Percentiles rank a stretch among this genome's conserved stretches.
phyloP scores from a whole-genome alignment of 768 basidiomycete species.

The Megacollybia marginata region DNA sequence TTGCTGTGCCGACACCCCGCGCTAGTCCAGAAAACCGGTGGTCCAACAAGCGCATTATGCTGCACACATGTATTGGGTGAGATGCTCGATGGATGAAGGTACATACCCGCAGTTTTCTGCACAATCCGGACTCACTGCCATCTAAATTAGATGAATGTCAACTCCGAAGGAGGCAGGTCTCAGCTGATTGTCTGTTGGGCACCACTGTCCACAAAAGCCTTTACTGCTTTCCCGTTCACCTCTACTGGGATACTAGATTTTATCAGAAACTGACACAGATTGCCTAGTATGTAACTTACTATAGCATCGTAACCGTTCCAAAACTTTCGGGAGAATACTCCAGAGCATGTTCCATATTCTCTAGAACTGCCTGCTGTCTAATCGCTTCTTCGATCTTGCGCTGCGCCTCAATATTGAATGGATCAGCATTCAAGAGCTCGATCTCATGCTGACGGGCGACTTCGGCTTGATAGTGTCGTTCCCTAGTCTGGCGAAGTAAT shows the following conservation, averaged over 20 bases:
- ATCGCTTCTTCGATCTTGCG: conserved; percentile 91
- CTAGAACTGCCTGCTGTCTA: conserved; percentile 77
- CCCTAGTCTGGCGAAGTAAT: conserved; percentile 56
- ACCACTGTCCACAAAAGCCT: conserved; percentile 97
- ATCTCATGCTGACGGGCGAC: conserved; percentile 54
- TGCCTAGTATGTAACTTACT: conserved; percentile 43
- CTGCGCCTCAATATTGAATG: conserved; percentile 90
- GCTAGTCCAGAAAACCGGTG: conserved; percentile 84
- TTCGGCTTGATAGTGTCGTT: conserved; percentile 47
- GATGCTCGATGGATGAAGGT: conserved; percentile 3
- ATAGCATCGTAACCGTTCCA: conserved; percentile 94
- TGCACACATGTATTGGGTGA: conserved; percentile 18
- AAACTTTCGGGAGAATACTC: conserved; percentile 93
- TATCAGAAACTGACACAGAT: conserved; percentile 1
- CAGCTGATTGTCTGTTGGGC: conserved; percentile 95
- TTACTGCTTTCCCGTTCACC: conserved; percentile 84
- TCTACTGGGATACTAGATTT: conserved; percentile 72
- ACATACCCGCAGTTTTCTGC: conserved; percentile 86
- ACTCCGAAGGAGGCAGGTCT: conserved; percentile 14
- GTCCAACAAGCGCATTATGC: conserved; percentile 92
- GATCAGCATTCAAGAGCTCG: conserved; percentile 72
- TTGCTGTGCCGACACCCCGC: conserved; percentile 88
- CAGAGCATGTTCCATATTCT: conserved; percentile 91
- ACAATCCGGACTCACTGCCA: conserved; percentile 75
- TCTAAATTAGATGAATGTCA: conserved; percentile 18